Conservation (phyloP, 345 rosid genomes). For the Brassica carinata region DNA sequence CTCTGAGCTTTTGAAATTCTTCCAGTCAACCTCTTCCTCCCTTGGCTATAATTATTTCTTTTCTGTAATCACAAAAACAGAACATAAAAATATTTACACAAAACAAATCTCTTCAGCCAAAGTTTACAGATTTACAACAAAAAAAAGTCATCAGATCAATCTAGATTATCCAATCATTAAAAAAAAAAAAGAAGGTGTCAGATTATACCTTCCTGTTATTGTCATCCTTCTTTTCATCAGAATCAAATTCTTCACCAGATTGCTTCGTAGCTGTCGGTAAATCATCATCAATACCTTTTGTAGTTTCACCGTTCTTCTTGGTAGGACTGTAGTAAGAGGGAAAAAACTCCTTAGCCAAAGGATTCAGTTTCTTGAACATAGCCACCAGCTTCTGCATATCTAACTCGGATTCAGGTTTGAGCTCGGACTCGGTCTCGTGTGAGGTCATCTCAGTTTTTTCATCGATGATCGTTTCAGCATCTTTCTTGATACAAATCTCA, state of each 20-base stretch:
- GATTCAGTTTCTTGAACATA: slow-evolving; percentile 83
- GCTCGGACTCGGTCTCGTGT: slow-evolving; percentile 46
- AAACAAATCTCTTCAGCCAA: not conserved
- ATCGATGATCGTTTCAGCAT: slow-evolving; percentile 15
- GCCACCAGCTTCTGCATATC: slow-evolving; percentile 72
- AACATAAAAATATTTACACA: not conserved
- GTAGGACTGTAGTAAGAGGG: slow-evolving; percentile 55
- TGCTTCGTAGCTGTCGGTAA: slow-evolving; percentile 41
- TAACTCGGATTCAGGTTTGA: slow-evolving; percentile 61
- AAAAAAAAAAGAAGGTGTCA: not conserved
- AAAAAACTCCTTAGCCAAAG: slow-evolving; percentile 79
- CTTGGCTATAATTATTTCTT: slow-evolving; percentile 60
- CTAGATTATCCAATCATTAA: not conserved
- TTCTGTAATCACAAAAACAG: slow-evolving; percentile 48
- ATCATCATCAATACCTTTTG: slow-evolving; percentile 35
- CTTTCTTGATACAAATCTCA: slow-evolving; percentile 38
- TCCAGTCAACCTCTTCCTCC: slow-evolving; percentile 64
- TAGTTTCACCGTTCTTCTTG: slow-evolving; percentile 37
- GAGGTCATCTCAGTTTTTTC: slow-evolving; percentile 26
- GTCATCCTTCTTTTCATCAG: slow-evolving; percentile 39
- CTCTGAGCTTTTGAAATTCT: slow-evolving; percentile 50
- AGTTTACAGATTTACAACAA: slow-evolving; percentile 3
- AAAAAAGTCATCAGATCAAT: not conserved
- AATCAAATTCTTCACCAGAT: slow-evolving; percentile 35
- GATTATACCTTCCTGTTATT: slow-evolving; percentile 28